These are phyloP conservation scores for Hansenula lynferdii DNA, from an alignment of 1,139 yeast genomes.

Conservation along the genomic window DNA sequence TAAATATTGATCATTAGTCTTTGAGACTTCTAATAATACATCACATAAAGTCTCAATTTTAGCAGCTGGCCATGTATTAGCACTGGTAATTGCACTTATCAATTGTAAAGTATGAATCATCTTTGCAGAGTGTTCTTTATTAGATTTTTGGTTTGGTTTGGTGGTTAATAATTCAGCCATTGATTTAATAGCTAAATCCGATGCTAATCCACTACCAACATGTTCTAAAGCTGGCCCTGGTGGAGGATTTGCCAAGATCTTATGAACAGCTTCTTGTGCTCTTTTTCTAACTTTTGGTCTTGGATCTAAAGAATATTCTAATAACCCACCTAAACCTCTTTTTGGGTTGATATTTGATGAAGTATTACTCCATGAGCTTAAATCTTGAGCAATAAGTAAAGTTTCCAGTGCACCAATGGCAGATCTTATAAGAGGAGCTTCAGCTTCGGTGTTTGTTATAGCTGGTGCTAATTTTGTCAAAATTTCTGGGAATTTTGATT, in stretches of 20 bases:
- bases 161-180: constrained; percentile 40
- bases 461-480: constrained; percentile 79
- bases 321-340: constrained; percentile 75
- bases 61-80: constrained; percentile 77
- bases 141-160: constrained; percentile 34
- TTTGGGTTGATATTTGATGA: constrained; percentile 62
- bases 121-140: constrained; percentile 47
- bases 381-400: constrained; percentile 75
- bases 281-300: constrained; percentile 96
- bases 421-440: constrained; percentile 82
- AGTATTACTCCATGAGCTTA: constrained; percentile 63
- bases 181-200: constrained; percentile 60
- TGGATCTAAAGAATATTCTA: constrained; percentile 78
- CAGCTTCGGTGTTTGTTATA: constrained; percentile 61
- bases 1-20: constrained; percentile 78
- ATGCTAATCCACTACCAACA: constrained; percentile 66
- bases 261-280: constrained; percentile 80
- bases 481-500: constrained; percentile 71
- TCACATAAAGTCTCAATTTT: constrained; percentile 75
- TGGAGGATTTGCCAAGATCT: constrained; percentile 64
- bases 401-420: constrained; percentile 84
- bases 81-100: constrained; percentile 59
- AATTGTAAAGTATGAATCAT: constrained; percentile 77
- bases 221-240: constrained; percentile 78
- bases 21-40: constrained; percentile 65